phyloP scores from a whole-genome alignment of 2,329 filamentous ascomycete genomes.

The Sarocladium brachiariae region DNA sequence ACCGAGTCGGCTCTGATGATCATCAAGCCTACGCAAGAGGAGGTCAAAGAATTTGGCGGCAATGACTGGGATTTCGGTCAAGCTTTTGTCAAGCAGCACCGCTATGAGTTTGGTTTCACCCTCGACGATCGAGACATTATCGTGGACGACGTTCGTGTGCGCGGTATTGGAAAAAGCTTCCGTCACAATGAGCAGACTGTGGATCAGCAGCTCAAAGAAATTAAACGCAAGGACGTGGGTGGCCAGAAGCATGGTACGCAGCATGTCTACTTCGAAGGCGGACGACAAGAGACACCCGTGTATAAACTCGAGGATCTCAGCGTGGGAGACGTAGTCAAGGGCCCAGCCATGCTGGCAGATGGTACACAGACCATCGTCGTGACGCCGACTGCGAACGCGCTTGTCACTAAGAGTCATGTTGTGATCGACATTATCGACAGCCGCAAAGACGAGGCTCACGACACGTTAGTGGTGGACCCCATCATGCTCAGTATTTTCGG shows the following conservation, averaged over 20 bases:
- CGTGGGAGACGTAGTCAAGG: slow-evolving; percentile 65
- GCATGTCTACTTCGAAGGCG: slow-evolving; percentile 78
- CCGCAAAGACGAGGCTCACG: slow-evolving; percentile 24
- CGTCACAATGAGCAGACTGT: slow-evolving; percentile 73
- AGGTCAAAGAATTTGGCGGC: slow-evolving; percentile 52
- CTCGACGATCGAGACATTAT: slow-evolving; percentile 79
- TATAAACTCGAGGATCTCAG: slow-evolving; percentile 73
- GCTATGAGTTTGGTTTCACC: slow-evolving; percentile 90
- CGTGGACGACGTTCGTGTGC: slow-evolving; percentile 79
- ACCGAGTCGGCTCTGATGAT: slow-evolving; percentile 92
- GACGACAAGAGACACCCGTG: slow-evolving; percentile 69
- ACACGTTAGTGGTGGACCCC: slow-evolving; percentile 42
- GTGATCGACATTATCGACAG: slow-evolving; percentile 71
- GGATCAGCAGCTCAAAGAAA: slow-evolving; percentile 70
- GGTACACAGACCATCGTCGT: slow-evolving; percentile 90
- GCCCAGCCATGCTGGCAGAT: slow-evolving; percentile 81
- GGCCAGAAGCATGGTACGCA: slow-evolving; percentile 59
- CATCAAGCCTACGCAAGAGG: slow-evolving; percentile 60
- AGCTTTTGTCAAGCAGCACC: slow-evolving; percentile 80
- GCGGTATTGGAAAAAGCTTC: slow-evolving; percentile 86
- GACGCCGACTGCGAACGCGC: slow-evolving; percentile 67
- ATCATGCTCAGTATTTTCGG: slow-evolving; percentile 76
- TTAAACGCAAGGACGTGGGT: slow-evolving; percentile 52
- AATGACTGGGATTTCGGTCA: slow-evolving; percentile 76
- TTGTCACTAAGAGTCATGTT: slow-evolving; percentile 80